Conservation (phyloP, 1,284 basidiomycete species). For the Tilletia horrida region DNA sequence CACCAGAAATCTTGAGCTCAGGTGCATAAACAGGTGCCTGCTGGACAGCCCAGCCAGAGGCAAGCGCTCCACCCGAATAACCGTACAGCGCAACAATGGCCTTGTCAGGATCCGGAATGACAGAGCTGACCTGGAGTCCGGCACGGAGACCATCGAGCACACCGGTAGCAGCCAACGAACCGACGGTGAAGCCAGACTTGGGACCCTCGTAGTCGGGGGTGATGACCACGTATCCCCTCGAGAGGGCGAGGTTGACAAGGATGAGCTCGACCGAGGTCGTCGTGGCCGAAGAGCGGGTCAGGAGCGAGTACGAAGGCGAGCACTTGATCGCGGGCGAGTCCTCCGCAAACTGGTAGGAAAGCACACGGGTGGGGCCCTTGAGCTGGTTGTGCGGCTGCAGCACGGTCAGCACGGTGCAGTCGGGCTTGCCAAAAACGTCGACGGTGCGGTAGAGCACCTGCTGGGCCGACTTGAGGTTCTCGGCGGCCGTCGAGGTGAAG, state of each 20-base stretch:
- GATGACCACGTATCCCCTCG: constrained; percentile 5
- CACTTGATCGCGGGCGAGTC: constrained; percentile 18
- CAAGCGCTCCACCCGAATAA: constrained; percentile 15
- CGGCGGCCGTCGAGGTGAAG: constrained; percentile 2
- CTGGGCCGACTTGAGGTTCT: constrained; percentile 20
- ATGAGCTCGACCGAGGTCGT: constrained; percentile 17
- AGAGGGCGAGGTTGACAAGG: constrained; percentile 18
- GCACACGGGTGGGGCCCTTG: constrained; percentile 7
- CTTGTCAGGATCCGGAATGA: constrained; percentile 16
- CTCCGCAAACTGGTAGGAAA: constrained; percentile 17
- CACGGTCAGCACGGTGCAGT: constrained; percentile 12
- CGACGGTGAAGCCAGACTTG: constrained; percentile 11
- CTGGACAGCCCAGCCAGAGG: constrained; percentile 17
- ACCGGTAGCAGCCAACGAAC: neutral
- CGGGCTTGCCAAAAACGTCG: constrained; percentile 11
- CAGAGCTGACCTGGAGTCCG: constrained; percentile 6
- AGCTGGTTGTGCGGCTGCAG: constrained; percentile 7
- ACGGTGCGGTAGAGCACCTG: constrained; percentile 18
- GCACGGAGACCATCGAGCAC: constrained; percentile 18
- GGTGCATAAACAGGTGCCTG: constrained; percentile 13
- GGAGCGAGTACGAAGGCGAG: constrained; percentile 18
- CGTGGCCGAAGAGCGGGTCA: neutral
- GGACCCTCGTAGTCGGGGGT: constrained; percentile 19
- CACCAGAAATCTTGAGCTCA: constrained; percentile 17
- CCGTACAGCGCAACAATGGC: constrained; percentile 13